phyloP scores from a whole-genome alignment of 1,284 basidiomycete species.

The Leccinum pachyderme region DNA sequence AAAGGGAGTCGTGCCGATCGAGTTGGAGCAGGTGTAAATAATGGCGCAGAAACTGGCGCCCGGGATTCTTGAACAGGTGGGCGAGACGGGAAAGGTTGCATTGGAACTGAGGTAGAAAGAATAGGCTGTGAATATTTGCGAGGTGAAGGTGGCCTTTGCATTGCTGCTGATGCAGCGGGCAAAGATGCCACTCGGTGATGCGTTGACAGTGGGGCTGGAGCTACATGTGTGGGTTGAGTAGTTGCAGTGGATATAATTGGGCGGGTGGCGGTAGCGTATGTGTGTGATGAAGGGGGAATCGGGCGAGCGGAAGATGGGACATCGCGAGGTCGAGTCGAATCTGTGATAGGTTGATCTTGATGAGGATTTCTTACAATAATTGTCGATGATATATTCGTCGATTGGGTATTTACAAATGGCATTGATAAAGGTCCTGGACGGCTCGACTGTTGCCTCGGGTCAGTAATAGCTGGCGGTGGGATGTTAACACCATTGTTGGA shows the following conservation, averaged over 20 bases:
- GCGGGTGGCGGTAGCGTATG: slow-evolving; percentile 24
- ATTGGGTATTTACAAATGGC: slow-evolving; percentile 16
- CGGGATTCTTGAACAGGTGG: slow-evolving; percentile 17
- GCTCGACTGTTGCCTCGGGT: slow-evolving; percentile 21
- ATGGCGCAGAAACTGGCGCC: slow-evolving; percentile 18
- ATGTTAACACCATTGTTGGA: slow-evolving; percentile 2
- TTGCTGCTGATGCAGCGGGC: slow-evolving; percentile 16
- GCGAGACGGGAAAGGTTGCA: slow-evolving; percentile 33
- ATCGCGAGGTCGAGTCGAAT: slow-evolving; percentile 28
- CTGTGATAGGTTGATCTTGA: slow-evolving; percentile 21
- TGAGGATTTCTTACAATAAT: slow-evolving; percentile 16
- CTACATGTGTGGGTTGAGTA: slow-evolving; percentile 24
- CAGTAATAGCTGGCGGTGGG: slow-evolving; percentile 14
- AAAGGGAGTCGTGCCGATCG: slow-evolving; percentile 16
- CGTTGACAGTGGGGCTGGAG: slow-evolving; percentile 17
- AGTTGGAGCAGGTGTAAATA: slow-evolving; percentile 23
- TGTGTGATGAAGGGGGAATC: slow-evolving; percentile 21
- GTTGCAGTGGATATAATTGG: slow-evolving; percentile 15
- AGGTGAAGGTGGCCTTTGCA: slow-evolving; percentile 30
- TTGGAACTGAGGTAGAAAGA: slow-evolving; percentile 20
- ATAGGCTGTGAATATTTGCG: slow-evolving; percentile 34
- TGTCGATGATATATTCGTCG: slow-evolving; percentile 14
- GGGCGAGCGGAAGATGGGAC: slow-evolving; percentile 19
- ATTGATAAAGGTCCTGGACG: slow-evolving; percentile 14
- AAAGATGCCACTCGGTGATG: slow-evolving; percentile 33